A percentile compares a stretch with the other conserved stretches of the same genome.
These are phyloP conservation scores for Gaeumannomyces tritici DNA, from an alignment of 2,329 filamentous ascomycete genomes.

Conservation along the genomic window DNA sequence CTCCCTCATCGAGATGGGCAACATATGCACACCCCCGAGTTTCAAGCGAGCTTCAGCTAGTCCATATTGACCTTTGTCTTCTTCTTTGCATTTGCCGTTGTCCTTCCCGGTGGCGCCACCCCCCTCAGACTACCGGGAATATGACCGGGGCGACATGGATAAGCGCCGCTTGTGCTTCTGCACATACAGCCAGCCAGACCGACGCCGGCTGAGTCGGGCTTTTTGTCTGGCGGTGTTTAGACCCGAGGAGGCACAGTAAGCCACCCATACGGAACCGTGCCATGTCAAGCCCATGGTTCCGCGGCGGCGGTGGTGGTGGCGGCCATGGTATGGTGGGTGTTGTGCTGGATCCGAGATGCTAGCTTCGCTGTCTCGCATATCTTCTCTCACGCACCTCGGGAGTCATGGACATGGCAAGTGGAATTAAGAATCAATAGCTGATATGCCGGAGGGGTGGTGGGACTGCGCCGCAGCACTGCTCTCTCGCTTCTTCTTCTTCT, in stretches of 20 bases:
- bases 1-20: not conserved
- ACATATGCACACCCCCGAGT: not conserved
- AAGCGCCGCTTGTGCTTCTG: too few species aligned
- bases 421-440: not conserved
- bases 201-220: too few species aligned
- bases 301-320: not conserved
- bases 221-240: too few species aligned
- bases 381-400: not conserved
- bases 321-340: not conserved
- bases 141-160: too few species aligned
- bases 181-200: too few species aligned
- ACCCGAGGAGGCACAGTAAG: too few species aligned
- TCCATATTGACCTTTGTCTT: too few species aligned
- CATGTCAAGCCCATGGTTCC: too few species aligned
- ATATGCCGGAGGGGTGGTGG: not conserved
- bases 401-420: not conserved
- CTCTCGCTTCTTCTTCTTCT: too few species aligned
- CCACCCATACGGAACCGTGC: too few species aligned
- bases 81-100: too few species aligned
- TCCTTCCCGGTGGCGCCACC: too few species aligned
- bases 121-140: not conserved
- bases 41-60: not conserved
- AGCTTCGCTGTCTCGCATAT: not conserved
- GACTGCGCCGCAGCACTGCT: not conserved
- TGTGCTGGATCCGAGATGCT: not conserved